Conservation (phyloP, 257 asterid genomes). For the Solanum chmielewskii region DNA sequence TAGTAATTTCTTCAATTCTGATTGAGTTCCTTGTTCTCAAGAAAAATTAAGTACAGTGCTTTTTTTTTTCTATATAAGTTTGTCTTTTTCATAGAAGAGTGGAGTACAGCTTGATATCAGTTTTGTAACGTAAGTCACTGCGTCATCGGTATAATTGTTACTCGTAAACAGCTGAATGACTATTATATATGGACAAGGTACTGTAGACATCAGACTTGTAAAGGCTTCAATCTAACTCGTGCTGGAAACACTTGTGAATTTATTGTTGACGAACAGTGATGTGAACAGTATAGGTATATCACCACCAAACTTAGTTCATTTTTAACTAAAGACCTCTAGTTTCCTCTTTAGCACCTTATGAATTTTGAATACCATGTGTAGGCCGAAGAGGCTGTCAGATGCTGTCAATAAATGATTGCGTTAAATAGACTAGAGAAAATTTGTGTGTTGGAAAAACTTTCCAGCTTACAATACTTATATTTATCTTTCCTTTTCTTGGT, state of each 20-base stretch:
- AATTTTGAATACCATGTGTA: neutral
- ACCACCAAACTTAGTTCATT: neutral
- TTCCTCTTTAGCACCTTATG: neutral
- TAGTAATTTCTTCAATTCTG: neutral
- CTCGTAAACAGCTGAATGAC: neutral
- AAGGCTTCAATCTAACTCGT: neutral
- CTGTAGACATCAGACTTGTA: neutral
- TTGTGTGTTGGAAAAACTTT: neutral
- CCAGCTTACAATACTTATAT: neutral
- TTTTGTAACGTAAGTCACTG: neutral
- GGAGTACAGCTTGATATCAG: neutral
- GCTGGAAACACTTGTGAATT: neutral
- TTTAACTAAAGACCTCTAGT: neutral
- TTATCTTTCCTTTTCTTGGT: neutral
- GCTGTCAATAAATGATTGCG: neutral
- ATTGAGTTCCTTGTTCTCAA: neutral
- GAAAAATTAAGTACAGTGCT: neutral
- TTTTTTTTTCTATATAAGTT: neutral
- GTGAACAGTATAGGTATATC: neutral
- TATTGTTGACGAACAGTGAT: neutral
- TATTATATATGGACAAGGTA: neutral
- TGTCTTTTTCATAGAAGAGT: neutral
- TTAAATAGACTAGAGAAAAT: neutral
- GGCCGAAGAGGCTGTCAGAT: neutral
- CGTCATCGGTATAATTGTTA: neutral